These are phyloP conservation scores for Plasmodium relictum DNA, from an alignment of 169 alveolate species.

Conservation along the genomic window DNA sequence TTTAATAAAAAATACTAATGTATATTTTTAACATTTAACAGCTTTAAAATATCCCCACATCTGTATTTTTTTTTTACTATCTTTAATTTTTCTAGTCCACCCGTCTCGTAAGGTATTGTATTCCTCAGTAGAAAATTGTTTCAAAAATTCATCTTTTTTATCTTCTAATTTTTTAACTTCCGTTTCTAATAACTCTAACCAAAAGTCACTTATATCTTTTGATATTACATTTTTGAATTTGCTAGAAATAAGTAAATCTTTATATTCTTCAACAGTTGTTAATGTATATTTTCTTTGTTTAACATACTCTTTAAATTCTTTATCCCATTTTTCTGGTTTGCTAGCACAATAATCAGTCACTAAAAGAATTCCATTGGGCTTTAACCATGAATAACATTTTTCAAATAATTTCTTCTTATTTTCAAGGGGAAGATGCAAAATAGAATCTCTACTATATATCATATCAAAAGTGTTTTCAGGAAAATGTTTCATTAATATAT, in stretches of 20 bases:
- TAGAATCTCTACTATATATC: constrained; percentile 61
- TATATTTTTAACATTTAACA: neutral
- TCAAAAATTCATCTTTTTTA: constrained; percentile 36
- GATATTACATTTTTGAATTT: constrained; percentile 36
- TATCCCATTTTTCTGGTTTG: constrained; percentile 41
- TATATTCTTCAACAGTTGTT: constrained; percentile 28
- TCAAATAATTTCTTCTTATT: constrained; percentile 33
- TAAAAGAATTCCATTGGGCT: constrained; percentile 40
- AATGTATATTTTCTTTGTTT: constrained; percentile 29
- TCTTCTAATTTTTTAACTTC: constrained; percentile 27
- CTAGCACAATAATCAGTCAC: constrained; percentile 54
- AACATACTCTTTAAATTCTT: constrained; percentile 45
- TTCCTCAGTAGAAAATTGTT: constrained; percentile 3
- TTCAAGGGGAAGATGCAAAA: constrained; percentile 26
- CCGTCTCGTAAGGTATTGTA: constrained; percentile 19
- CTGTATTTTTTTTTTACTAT: constrained; percentile 29
- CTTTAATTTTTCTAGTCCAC: constrained; percentile 46
- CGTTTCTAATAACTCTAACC: constrained; percentile 22
- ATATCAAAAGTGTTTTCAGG: constrained; percentile 27
- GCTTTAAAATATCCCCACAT: constrained; percentile 60
- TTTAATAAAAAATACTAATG: too few relatives aligned
- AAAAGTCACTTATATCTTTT: constrained; percentile 43
- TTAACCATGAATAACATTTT: constrained; percentile 48
- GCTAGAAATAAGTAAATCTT: constrained; percentile 1
- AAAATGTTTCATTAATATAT: constrained; percentile 31